Evolutionary conservation across 768 basidiomycete genomes (phyloP), one percentile per base, ranked within the genome.

Genomic region (Gloeophyllum trabeum): DNA sequence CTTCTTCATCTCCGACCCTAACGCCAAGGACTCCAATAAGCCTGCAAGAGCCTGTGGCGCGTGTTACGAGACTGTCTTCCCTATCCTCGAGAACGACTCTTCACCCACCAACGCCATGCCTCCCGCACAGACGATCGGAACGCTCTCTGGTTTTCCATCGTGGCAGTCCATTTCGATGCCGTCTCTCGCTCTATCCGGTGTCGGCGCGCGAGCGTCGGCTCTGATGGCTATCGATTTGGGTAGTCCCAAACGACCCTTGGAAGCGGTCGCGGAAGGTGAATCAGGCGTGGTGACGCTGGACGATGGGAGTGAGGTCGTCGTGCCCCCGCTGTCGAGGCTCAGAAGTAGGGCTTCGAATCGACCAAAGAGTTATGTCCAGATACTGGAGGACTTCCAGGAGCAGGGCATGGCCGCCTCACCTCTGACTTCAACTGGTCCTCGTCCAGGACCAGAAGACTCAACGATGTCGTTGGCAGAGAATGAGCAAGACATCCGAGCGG

Each of bases 41-140:
- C 67, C 84, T 28, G 81, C 86, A 1, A 73, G 91, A 3, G 81
- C 89, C 5, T 94, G 91, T 56, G 79, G 87, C 43, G 72, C 81
- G 1, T 94, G 91, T 59, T 94, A 81, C 52, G 84, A 88, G 47
- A 73, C 81, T 10, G 82, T 92, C 14, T 94, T 94, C 50, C 88
- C 88, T 0, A 43, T 83, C 2, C 52, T 81, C 25, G 61, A 70
- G 16, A 38, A 52, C 10, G 53, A 53, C 4, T 42, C 26, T 50
- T 55, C 40, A 35, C 4, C 18, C 12, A 32, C 48, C 13, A 24
- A 44, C 2, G 41, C 34, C 40, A 41, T 49, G n/a, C 32, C 42
- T 7, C 38, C 47, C 26, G 13, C 43, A 25, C 64, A 67, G 49
- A 69, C 73, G 1, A 65, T 71, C 36, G 60, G 70, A 4, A 73